These are phyloP conservation scores for Rickenella mellea DNA, from an alignment of 768 basidiomycete species.

Conservation along the genomic window DNA sequence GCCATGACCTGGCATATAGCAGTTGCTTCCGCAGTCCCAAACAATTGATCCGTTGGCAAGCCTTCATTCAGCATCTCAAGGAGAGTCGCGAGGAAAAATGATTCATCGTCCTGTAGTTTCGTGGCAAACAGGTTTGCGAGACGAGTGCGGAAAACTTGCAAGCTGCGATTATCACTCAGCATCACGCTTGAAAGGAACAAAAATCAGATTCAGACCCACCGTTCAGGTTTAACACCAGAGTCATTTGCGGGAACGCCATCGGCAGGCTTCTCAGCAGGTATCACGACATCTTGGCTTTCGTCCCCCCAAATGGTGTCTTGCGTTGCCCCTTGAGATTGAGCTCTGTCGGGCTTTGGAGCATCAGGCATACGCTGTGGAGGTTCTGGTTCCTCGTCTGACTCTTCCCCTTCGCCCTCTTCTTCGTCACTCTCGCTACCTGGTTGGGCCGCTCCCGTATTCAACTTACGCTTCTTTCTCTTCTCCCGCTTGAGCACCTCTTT, in stretches of 20 bases:
- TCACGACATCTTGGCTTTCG: constrained; percentile 55
- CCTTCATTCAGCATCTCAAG: constrained; percentile 73
- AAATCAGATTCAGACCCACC: constrained; percentile 34
- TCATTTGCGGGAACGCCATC: constrained; percentile 26
- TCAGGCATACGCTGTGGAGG: constrained; percentile 43
- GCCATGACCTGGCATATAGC: constrained; percentile 67
- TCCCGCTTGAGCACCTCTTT: constrained; percentile 87
- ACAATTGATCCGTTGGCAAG: constrained; percentile 55
- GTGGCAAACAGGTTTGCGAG: constrained; percentile 65
- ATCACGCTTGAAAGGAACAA: neutral
- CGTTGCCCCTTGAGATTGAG: constrained; percentile 19
- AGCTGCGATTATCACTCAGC: constrained; percentile 27
- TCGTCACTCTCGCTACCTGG: constrained; percentile 20
- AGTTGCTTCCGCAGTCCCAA: constrained; percentile 75
- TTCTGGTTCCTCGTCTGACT: constrained; percentile 22
- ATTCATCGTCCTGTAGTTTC: constrained; percentile 65
- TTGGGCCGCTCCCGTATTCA: constrained; percentile 55
- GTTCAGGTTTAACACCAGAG: constrained; percentile 40
- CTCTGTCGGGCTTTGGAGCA: neutral
- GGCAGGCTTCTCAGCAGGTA: constrained; percentile 41
- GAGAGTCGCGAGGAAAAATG: constrained; percentile 59
- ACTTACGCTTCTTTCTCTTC: constrained; percentile 77
- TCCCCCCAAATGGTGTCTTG: constrained; percentile 60
- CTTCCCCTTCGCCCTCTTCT: constrained; percentile 33
- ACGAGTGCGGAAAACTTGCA: constrained; percentile 72